phyloP scores from a whole-genome alignment of 495 filamentous ascomycete species.

The Penicillium paxilli region DNA sequence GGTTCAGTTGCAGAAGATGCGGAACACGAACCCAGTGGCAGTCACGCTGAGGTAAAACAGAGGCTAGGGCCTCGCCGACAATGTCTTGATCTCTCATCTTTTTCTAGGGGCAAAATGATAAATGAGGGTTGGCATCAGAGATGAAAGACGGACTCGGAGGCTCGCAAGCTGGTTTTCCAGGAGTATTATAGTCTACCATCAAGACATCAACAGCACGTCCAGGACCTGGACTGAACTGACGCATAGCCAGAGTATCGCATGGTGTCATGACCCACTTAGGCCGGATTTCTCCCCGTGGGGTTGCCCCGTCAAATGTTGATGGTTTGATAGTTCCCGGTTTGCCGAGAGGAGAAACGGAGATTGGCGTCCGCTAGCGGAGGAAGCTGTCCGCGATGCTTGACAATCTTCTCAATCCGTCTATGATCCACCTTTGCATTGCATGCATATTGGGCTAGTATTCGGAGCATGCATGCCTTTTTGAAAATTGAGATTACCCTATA shows the following conservation, averaged over 20 bases:
- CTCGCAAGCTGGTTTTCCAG: no score
- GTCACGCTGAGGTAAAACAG: conserved; percentile 32
- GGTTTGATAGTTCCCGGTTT: background rate
- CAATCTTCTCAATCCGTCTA: background rate
- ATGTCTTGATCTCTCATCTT: conserved; percentile 22
- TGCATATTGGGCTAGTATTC: no score
- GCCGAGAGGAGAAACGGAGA: background rate
- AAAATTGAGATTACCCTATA: no score
- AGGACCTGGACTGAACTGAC: background rate
- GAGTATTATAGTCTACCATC: background rate
- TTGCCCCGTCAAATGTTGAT: no score
- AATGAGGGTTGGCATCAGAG: background rate
- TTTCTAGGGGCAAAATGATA: background rate
- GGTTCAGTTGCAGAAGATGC: conserved; percentile 39
- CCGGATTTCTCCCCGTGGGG: conserved; percentile 7
- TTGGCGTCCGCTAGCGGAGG: background rate
- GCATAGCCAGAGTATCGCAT: background rate
- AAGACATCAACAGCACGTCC: background rate
- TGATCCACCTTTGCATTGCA: no score
- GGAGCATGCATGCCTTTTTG: no score
- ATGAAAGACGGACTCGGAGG: background rate
- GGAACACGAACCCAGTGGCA: conserved; percentile 31
- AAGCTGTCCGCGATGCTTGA: background rate
- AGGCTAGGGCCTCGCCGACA: conserved; percentile 17
- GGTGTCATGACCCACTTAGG: background rate